Percentiles rank a stretch among this genome's conserved stretches.
Conservation (phyloP, 2,329 filamentous ascomycete genomes). For the Phialophora macrospora region DNA sequence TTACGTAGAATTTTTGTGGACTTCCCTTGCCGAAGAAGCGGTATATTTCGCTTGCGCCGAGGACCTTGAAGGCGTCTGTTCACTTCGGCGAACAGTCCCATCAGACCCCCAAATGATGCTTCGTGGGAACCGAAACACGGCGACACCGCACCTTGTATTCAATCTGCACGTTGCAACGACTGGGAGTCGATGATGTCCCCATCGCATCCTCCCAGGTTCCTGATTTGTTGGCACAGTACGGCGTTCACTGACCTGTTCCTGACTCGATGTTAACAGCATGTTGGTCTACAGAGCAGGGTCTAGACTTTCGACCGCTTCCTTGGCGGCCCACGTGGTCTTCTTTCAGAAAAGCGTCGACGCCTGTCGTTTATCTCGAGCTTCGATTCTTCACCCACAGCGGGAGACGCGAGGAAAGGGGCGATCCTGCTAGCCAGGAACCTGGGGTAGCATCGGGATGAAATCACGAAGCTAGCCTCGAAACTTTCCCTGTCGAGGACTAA, state of each 20-base stretch:
- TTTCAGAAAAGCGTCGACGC: not conserved
- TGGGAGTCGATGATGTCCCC: not conserved
- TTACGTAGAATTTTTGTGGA: not conserved
- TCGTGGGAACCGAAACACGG: not conserved
- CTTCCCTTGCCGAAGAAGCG: not conserved
- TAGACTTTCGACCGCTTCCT: not conserved
- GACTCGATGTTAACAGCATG: not conserved
- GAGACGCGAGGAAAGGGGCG: constrained; percentile 13
- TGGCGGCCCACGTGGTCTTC: not conserved
- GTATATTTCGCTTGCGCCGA: not conserved
- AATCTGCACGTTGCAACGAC: too few species aligned
- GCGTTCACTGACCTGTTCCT: not conserved
- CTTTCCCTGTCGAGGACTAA: constrained; percentile 11
- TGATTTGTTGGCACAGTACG: not conserved
- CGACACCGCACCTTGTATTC: too few species aligned
- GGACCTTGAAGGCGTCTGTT: not conserved
- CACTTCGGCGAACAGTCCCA: not conserved
- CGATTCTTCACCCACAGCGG: not conserved
- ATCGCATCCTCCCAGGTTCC: not conserved
- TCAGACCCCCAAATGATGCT: not conserved
- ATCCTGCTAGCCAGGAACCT: constrained; percentile 11
- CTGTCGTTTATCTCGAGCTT: not conserved
- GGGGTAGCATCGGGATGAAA: constrained; percentile 10
- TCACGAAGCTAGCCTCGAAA: not conserved
- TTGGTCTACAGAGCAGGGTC: not conserved